Evolutionary conservation across 768 basidiomycete species (phyloP).

Genomic region (Suillus spraguei): DNA sequence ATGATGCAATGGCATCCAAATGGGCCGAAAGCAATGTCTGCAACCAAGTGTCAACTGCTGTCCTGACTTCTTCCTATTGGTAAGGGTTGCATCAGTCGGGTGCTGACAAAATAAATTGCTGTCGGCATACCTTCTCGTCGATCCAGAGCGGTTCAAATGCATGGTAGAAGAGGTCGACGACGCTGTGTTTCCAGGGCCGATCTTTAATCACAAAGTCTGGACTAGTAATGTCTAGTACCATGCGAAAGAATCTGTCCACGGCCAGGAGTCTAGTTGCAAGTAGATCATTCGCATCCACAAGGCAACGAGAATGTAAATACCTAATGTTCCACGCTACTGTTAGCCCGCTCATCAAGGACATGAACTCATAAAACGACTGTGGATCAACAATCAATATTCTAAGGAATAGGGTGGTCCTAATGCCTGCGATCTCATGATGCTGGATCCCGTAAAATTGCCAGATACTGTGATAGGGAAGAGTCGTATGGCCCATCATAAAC

Average conservation of each 20-base stretch:
- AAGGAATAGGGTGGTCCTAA: constrained; percentile 59
- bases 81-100: constrained; percentile 7
- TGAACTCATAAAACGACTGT: constrained; percentile 57
- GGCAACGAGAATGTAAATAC: constrained; percentile 34
- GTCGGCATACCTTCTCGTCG: constrained; percentile 55
- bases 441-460: constrained; percentile 75
- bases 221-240: constrained; percentile 67
- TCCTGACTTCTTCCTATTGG: constrained; percentile 66
- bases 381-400: constrained; percentile 64
- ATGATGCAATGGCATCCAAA: constrained; percentile 62
- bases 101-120: neutral
- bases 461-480: constrained; percentile 40
- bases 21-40: constrained; percentile 67
- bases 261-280: constrained; percentile 8
- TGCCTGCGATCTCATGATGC: constrained; percentile 49
- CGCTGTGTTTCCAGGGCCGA: constrained; percentile 67
- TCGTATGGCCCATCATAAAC: constrained; percentile 5
- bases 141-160: constrained; percentile 68
- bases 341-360: constrained; percentile 34
- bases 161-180: constrained; percentile 56
- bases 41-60: constrained; percentile 57
- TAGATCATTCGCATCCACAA: constrained; percentile 50
- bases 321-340: constrained; percentile 3
- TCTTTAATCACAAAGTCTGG: constrained; percentile 63
- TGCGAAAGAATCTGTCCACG: constrained; percentile 54